These are phyloP conservation scores for Colletotrichum tropicale DNA, from an alignment of 2,329 filamentous ascomycete genomes.

Conservation along the genomic window DNA sequence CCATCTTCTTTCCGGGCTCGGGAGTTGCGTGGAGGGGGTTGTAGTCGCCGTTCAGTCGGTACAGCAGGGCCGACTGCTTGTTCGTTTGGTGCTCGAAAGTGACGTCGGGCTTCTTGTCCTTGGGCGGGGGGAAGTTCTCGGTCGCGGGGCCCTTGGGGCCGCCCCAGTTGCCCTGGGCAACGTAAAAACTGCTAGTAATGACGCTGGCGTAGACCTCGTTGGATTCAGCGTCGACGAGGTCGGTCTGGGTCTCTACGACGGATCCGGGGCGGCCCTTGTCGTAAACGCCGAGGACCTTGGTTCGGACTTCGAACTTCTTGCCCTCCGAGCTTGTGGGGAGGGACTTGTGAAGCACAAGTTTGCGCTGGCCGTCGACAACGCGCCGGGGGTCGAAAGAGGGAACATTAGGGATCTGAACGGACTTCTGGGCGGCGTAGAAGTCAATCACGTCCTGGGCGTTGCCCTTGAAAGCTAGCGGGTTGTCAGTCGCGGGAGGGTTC, in stretches of 20 bases:
- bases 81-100: constrained; percentile 74
- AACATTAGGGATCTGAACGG: constrained; percentile 73
- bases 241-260: constrained; percentile 79
- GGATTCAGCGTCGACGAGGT: constrained; percentile 72
- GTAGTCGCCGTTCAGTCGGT: constrained; percentile 91
- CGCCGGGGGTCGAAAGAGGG: constrained; percentile 77
- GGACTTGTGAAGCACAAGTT: constrained; percentile 76
- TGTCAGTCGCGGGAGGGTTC: neutral
- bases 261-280: constrained; percentile 87
- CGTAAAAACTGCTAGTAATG: constrained; percentile 76
- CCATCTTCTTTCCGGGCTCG: constrained; percentile 86
- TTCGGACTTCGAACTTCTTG: constrained; percentile 75
- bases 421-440: constrained; percentile 77
- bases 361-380: constrained; percentile 84
- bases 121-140: constrained; percentile 77
- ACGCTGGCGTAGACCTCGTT: constrained; percentile 76
- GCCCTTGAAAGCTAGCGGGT: constrained; percentile 71
- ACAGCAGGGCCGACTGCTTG: constrained; percentile 74
- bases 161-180: constrained; percentile 82
- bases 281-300: constrained; percentile 83
- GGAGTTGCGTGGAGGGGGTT: constrained; percentile 91
- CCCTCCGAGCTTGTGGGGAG: constrained; percentile 76
- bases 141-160: constrained; percentile 88
- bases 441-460: constrained; percentile 78
- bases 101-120: constrained; percentile 72